Evolutionary conservation across 2,329 filamentous ascomycete genomes (phyloP).

Genomic region (Fusarium papillatum): DNA sequence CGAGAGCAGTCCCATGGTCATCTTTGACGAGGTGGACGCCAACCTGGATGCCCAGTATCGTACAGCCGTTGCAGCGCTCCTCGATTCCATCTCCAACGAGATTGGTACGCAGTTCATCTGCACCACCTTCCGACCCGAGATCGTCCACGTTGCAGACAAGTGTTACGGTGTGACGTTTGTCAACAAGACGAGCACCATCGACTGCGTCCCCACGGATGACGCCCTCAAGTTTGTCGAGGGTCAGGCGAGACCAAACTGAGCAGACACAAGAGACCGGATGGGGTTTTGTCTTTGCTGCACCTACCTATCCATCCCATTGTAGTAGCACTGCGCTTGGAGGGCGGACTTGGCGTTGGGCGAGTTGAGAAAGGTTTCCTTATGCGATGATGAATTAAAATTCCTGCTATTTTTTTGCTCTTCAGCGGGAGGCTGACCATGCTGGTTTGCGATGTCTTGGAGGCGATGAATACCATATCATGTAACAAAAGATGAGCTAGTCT

Average conservation of each 20-base stretch:
- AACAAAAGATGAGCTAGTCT: slow-evolving; percentile 19
- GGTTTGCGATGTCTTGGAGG: slow-evolving; percentile 22
- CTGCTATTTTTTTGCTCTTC: slow-evolving; percentile 29
- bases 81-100: slow-evolving; percentile 81
- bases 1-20: slow-evolving; percentile 97
- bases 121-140: slow-evolving; percentile 98
- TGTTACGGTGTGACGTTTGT: slow-evolving; percentile 96
- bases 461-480: slow-evolving; percentile 29
- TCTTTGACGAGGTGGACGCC: slow-evolving; percentile 99
- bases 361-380: slow-evolving; percentile 42
- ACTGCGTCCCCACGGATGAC: slow-evolving; percentile 88
- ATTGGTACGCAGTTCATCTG: slow-evolving; percentile 90
- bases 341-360: slow-evolving; percentile 43
- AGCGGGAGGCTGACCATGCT: slow-evolving; percentile 26
- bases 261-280: slow-evolving; percentile 5
- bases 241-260: slow-evolving; percentile 63
- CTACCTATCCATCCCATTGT: slow-evolving; percentile 30
- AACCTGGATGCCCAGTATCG: slow-evolving; percentile 98
- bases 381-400: slow-evolving; percentile 39
- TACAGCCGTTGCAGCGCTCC: slow-evolving; percentile 91
- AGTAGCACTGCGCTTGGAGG: slow-evolving; percentile 40
- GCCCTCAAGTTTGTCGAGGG: slow-evolving; percentile 96
- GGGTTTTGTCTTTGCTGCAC: slow-evolving; percentile 5
- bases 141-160: slow-evolving; percentile 95
- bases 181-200: slow-evolving; percentile 95